Base-by-base conservation (phyloP, 2,329 filamentous ascomycete species). In the Diaporthe sp. region DNA sequence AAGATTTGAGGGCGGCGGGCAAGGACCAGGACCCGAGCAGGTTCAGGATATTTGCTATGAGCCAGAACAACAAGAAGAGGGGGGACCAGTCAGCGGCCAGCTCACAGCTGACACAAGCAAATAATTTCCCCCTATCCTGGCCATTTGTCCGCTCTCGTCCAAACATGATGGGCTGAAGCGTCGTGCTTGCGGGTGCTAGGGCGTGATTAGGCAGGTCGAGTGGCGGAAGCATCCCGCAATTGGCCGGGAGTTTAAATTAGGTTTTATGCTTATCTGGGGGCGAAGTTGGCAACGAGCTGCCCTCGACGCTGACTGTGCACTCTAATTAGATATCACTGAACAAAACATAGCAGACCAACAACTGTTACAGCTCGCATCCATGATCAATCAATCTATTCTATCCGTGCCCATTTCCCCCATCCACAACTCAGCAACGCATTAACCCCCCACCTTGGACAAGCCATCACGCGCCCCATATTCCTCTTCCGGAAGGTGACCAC, bases 261-360 rank as follows among this genome's bases (percentile, higher is more conserved):
- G 65, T 70, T 70, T 70, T 70, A 70, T 70, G 65, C 65, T 70
- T 70, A 70, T 70, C 65, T 70, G 46, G 65, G 46, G 65, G 65
- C 22, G 8, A 68, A 68, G 22, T 51, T 68, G 19, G 39, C 8
- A 46, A 9, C 13, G n/a, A n/a, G 57, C 22, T 39, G 8, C 34
- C 9, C 57, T 42, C 34, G 34, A 34, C 34, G 34, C 57, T 17
- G 2, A 15, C 37, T 39, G 37, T 39, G 37, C 37, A 39, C 37
- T 39, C 37, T 39, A 13, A 12, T 5, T 12, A 13, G 12, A 39
- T 39, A 39, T 12, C 10, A 39, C 37, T 13, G 37, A 4, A 39
- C 12, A 13, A 39, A 39, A 39, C 37, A 39, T 15, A 39, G 10
- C 37, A 44, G 44, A 22, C 44, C 44, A 49, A 22, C 44, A 44